phyloP scores from a whole-genome alignment of 2,329 filamentous ascomycete genomes.

The Epicoccum nigrum region DNA sequence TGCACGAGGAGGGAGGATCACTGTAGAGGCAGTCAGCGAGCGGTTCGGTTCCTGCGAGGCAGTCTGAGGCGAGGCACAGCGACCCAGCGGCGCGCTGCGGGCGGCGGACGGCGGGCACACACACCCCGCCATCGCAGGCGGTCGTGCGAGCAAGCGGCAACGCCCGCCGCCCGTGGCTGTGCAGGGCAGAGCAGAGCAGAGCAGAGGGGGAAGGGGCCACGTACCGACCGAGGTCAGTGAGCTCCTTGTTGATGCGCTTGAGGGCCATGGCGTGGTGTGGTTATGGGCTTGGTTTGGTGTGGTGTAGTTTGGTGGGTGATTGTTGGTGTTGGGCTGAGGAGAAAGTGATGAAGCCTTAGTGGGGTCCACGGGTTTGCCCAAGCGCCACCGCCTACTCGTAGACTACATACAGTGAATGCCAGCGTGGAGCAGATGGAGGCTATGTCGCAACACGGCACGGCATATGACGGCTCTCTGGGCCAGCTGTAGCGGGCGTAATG shows the following conservation, averaged over 20 bases:
- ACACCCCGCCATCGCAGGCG: conserved; percentile 43
- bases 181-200: conserved; percentile 20
- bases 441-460: too few relatives aligned
- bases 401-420: too few relatives aligned
- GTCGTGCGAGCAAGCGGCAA: conserved; percentile 48
- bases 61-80: neutral
- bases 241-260: conserved; percentile 94
- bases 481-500: too few relatives aligned
- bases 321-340: conserved; percentile 39
- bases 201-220: too few relatives aligned
- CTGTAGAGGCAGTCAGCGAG: conserved; percentile 59
- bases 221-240: conserved; percentile 86
- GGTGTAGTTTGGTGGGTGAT: too few relatives aligned
- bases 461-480: too few relatives aligned
- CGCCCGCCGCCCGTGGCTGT: conserved; percentile 7
- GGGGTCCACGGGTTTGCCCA: conserved; percentile 46
- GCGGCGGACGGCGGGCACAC: too few relatives aligned
- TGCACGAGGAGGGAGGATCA: conserved; percentile 98
- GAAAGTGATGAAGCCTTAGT: conserved; percentile 38
- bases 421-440: too few relatives aligned
- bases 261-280: conserved; percentile 69
- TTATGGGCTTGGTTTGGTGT: too few relatives aligned
- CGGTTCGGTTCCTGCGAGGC: conserved; percentile 13
- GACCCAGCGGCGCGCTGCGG: conserved; percentile 6
- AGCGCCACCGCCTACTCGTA: too few relatives aligned